Percentiles rank a stretch among this genome's conserved stretches.
Conservation (phyloP, 1,284 basidiomycete genomes). For the Ceratorhiza oryzae-sativae region DNA sequence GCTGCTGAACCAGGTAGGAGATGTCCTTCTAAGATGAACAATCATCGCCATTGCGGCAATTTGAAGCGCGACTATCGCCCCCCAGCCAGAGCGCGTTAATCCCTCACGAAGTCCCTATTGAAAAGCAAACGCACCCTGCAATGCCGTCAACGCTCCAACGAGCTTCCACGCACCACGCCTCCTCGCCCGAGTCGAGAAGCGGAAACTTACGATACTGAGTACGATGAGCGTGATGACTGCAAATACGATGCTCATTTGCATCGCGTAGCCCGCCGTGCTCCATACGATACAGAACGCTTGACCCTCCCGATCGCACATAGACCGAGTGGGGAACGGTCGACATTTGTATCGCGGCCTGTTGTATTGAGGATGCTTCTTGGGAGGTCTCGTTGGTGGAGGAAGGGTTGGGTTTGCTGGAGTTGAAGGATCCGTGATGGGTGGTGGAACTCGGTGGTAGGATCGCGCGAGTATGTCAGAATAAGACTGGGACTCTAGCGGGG, state of each 20-base stretch:
- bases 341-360: conserved; percentile 18
- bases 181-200: conserved; percentile 34
- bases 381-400: background rate
- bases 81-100: background rate
- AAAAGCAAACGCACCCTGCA: conserved; percentile 26
- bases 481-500: conserved; percentile 21
- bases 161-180: conserved; percentile 42
- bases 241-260: conserved; percentile 39
- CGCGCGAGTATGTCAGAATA: conserved; percentile 3
- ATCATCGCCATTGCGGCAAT: conserved; percentile 39
- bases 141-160: conserved; percentile 32
- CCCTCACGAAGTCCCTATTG: background rate
- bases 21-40: conserved; percentile 37
- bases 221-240: conserved; percentile 41
- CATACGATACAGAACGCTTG: conserved; percentile 42
- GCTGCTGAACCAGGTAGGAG: conserved; percentile 19
- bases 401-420: conserved; percentile 1
- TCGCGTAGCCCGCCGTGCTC: conserved; percentile 19
- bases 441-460: background rate
- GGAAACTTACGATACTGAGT: conserved; percentile 40
- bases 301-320: conserved; percentile 40
- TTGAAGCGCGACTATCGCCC: conserved; percentile 39
- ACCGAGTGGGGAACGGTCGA: conserved; percentile 37
- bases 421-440: conserved; percentile 15
- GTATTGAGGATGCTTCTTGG: background rate